Percentiles rank a stretch among this genome's conserved stretches.
Evolutionary conservation across 1,139 yeast species (phyloP).

Genomic region (Saccharomyces hybrid): DNA sequence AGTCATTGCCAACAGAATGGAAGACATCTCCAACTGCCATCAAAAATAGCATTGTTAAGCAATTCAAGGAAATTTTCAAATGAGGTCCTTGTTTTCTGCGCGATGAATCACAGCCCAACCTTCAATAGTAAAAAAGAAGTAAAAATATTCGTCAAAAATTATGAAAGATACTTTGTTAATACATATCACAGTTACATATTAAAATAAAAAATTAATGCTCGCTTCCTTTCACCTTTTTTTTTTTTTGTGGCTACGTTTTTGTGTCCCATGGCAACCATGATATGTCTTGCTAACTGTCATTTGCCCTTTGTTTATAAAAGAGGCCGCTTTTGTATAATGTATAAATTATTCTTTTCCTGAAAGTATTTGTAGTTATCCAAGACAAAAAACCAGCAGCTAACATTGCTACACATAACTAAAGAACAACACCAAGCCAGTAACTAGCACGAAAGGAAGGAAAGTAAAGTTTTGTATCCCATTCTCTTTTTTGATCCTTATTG

Average conservation of each 20-base stretch:
- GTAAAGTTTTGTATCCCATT: background rate
- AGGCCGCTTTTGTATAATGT: background rate
- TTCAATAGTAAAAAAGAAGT: background rate
- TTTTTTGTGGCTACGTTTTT: background rate
- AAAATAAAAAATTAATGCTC: background rate
- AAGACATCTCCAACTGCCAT: slow-evolving; percentile 38
- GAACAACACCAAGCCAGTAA: background rate
- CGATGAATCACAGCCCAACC: background rate
- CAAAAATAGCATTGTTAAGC: slow-evolving; percentile 26
- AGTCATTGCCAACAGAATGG: slow-evolving; percentile 44
- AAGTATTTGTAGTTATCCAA: background rate
- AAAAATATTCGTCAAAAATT: background rate
- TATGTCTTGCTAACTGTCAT: background rate
- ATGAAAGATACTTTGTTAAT: background rate
- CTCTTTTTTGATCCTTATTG: background rate
- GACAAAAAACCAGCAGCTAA: background rate
- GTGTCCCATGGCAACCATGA: background rate
- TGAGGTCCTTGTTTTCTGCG: background rate
- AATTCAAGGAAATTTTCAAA: slow-evolving; percentile 19
- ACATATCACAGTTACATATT: background rate
- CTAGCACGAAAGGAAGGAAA: background rate
- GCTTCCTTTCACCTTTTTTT: background rate
- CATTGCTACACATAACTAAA: background rate
- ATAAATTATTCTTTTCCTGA: background rate
- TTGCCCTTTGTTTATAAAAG: background rate